Conservation (phyloP, 345 rosid genomes). For the Moricandia arvensis region DNA sequence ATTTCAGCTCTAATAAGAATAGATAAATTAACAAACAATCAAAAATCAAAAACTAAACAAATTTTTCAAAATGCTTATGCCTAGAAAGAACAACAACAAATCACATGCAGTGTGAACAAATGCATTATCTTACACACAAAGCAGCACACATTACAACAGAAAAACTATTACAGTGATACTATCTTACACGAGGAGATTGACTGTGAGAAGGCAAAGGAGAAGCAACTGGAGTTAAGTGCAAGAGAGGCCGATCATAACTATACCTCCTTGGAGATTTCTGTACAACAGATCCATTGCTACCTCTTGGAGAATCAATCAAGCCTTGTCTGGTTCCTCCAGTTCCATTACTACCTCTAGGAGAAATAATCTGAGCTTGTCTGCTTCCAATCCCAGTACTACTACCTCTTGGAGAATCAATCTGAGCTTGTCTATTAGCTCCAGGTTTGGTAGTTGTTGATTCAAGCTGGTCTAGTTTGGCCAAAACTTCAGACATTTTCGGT, state of each 20-base stretch:
- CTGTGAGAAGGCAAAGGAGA: slow-evolving; percentile 59
- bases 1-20: background rate
- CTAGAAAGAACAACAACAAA: background rate
- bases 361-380: slow-evolving; percentile 40
- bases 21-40: background rate
- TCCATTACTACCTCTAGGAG: slow-evolving; percentile 37
- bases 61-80: background rate
- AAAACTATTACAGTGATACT: slow-evolving; percentile 2
- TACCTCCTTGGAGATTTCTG: slow-evolving; percentile 57
- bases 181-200: slow-evolving; percentile 56
- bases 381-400: slow-evolving; percentile 32
- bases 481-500: slow-evolving; percentile 88
- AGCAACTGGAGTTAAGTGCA: slow-evolving; percentile 51
- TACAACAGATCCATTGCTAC: slow-evolving; percentile 36
- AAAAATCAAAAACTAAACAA: background rate
- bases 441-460: slow-evolving; percentile 37
- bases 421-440: slow-evolving; percentile 32
- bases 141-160: slow-evolving; percentile 8
- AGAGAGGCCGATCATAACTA: slow-evolving; percentile 52
- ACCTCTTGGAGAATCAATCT: slow-evolving; percentile 37
- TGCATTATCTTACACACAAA: slow-evolving; percentile 16
- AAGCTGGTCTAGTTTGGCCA: slow-evolving; percentile 60
- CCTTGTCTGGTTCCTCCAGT: slow-evolving; percentile 32
- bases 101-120: background rate
- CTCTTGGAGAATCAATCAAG: slow-evolving; percentile 37